phyloP scores from a whole-genome alignment of 805 yeast species.

The Wickerhamiella lipophila region DNA sequence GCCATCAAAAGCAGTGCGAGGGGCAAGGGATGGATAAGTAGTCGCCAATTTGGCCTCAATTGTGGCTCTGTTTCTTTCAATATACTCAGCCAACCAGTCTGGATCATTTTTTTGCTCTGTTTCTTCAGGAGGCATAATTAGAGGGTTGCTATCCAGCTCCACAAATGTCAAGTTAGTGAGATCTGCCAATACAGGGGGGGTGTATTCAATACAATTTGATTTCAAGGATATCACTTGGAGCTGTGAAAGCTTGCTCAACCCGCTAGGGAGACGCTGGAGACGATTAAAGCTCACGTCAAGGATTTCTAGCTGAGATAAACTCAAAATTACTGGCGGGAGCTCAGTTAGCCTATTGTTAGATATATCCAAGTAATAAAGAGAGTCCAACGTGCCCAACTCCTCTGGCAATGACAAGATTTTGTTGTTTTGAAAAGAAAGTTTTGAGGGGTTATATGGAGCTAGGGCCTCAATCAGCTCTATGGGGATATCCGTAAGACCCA shows the following conservation, averaged over 20 bases:
- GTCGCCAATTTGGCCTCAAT: neutral
- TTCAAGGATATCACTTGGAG: slow-evolving; percentile 47
- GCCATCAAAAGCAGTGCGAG: slow-evolving; percentile 27
- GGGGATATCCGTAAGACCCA: slow-evolving; percentile 10
- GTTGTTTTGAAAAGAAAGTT: slow-evolving; percentile 45
- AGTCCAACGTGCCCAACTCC: slow-evolving; percentile 31
- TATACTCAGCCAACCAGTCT: slow-evolving; percentile 27
- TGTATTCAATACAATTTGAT: slow-evolving; percentile 42
- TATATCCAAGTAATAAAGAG: slow-evolving; percentile 49
- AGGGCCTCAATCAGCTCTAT: slow-evolving; percentile 9
- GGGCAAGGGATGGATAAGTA: neutral
- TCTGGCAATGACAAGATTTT: slow-evolving; percentile 30
- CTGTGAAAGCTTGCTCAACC: slow-evolving; percentile 30
- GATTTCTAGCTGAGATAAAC: slow-evolving; percentile 40
- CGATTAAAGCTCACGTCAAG: slow-evolving; percentile 52
- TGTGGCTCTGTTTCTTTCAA: slow-evolving; percentile 19
- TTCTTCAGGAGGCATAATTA: slow-evolving; percentile 27
- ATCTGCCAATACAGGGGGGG: slow-evolving; percentile 43
- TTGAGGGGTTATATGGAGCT: slow-evolving; percentile 16
- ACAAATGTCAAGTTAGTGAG: slow-evolving; percentile 42
- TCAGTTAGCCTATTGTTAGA: slow-evolving; percentile 44
- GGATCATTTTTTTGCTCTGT: slow-evolving; percentile 16
- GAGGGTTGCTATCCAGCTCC: slow-evolving; percentile 52
- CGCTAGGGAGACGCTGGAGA: slow-evolving; percentile 37
- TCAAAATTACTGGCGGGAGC: slow-evolving; percentile 36